Evolutionary conservation across 108 stramenopile genomes (phyloP), one percentile per base, ranked within the genome.

Genomic region (Discostella stelligeroides): DNA sequence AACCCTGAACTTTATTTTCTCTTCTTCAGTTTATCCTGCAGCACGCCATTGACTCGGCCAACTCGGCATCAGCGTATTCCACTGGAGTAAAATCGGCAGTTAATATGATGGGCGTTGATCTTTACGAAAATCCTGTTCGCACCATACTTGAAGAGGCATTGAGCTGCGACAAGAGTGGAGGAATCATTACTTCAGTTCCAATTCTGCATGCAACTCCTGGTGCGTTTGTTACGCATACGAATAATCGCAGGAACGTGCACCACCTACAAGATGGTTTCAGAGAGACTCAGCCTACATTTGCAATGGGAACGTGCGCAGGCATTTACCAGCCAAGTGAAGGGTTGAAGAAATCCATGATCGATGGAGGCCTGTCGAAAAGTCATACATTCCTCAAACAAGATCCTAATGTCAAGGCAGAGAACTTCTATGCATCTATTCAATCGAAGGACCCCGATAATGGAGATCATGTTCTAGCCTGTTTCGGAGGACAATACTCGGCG

Each of bases 31-130:
- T 60, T 73, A 86, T 86, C 41, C 67, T 86, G 76, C 82, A 74
- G n/a, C 85, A 86, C 62, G 85, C 85, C 29, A 86, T 83, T 21
- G 85, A 86, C 50, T 81, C 80, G 53, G 85, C 85, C 10, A 59
- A 55, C 28, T 82, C 82, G 2, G 85, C 85, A 17, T 76, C 76
- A 13, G 21, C 76, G 9, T 40, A 66, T 46, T 78, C 85, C 50
- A 85, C 82, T 12, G 85, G 85, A 46, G 60, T 69, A 62, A 85
- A 85, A 63, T 60, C 75, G 51, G 73, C 77, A 1, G 79, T 80
- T 0, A 73, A 70, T 20, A 76, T 80, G 79, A 70, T 85, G 75
- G 67, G 66, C 39, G 58, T 72, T 12, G 59, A 72, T 30, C 34
- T 85, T 4, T 86, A 81, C 55, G 85, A 86, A 55, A 65, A 78